Conservation (phyloP, 352 stramenopile genomes). For the Pythium oligandrum region DNA sequence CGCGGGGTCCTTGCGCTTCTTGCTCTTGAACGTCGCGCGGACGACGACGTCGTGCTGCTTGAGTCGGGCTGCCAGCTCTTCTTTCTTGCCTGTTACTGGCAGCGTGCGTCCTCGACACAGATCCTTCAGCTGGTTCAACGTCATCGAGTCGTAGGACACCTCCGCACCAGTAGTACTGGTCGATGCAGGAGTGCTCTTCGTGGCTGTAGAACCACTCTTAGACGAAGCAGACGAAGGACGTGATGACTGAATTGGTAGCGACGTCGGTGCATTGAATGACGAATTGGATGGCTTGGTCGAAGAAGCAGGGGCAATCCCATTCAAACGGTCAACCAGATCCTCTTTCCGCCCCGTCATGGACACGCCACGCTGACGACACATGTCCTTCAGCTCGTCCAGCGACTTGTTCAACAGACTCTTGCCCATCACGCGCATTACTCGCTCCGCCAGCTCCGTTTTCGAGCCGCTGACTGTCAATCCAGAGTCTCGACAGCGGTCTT, state of each 20-base stretch:
- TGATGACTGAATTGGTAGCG: background rate
- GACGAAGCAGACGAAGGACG: conserved; percentile 7
- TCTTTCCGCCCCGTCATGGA: background rate
- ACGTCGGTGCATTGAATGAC: too few relatives aligned
- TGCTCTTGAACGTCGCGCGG: conserved; percentile 13
- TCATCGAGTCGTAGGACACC: conserved; percentile 13
- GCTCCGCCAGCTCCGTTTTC: conserved; percentile 13
- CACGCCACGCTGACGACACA: background rate
- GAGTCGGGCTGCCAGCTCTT: conserved; percentile 11
- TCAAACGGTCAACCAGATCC: background rate
- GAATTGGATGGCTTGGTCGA: too few relatives aligned
- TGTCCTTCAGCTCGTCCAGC: background rate
- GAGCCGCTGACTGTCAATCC: conserved; percentile 13
- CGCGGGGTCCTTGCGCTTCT: conserved; percentile 5
- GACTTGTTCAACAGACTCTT: background rate
- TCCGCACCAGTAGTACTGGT: background rate
- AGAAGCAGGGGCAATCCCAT: background rate
- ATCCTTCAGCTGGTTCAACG: conserved; percentile 12
- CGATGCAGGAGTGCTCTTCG: background rate
- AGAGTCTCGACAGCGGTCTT: conserved; percentile 12
- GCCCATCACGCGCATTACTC: conserved; percentile 11
- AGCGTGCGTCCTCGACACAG: conserved; percentile 14
- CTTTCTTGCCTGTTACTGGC: conserved; percentile 13
- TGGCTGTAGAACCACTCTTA: background rate
- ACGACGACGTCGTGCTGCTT: conserved; percentile 13